Evolutionary conservation across 2,329 filamentous ascomycete genomes (phyloP).

Genomic region (Fusarium sp.): DNA sequence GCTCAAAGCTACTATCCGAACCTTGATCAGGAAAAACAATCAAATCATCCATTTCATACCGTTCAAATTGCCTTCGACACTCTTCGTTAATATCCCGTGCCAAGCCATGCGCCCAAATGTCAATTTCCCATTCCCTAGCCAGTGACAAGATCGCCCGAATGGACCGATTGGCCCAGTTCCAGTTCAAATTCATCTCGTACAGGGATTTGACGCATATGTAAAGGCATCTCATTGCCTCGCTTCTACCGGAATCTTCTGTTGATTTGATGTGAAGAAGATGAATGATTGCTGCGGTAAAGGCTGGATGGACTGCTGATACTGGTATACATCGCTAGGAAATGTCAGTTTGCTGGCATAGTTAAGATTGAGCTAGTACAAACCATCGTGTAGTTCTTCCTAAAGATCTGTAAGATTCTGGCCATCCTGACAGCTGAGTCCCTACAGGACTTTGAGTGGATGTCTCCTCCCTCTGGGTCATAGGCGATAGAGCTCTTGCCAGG

Average conservation of each 20-base stretch:
- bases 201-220: conserved; percentile 27
- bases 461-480: conserved; percentile 33
- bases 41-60: conserved; percentile 26
- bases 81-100: conserved; percentile 27
- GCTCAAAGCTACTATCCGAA: background rate
- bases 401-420: conserved; percentile 30
- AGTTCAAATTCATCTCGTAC: conserved; percentile 37
- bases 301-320: conserved; percentile 33
- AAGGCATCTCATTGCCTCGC: conserved; percentile 29
- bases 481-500: conserved; percentile 12
- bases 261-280: conserved; percentile 33
- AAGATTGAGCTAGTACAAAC: background rate
- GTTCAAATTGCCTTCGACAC: conserved; percentile 24
- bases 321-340: conserved; percentile 20
- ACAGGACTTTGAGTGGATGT: conserved; percentile 32
- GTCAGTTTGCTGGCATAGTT: background rate
- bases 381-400: conserved; percentile 33
- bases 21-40: background rate
- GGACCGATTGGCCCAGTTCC: conserved; percentile 36
- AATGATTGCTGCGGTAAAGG: conserved; percentile 36
- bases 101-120: conserved; percentile 26
- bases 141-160: conserved; percentile 33
- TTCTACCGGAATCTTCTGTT: background rate
- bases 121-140: conserved; percentile 29
- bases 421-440: conserved; percentile 27